phyloP scores from a whole-genome alignment of 2,329 filamentous ascomycete species.

The Sclerotinia minor region DNA sequence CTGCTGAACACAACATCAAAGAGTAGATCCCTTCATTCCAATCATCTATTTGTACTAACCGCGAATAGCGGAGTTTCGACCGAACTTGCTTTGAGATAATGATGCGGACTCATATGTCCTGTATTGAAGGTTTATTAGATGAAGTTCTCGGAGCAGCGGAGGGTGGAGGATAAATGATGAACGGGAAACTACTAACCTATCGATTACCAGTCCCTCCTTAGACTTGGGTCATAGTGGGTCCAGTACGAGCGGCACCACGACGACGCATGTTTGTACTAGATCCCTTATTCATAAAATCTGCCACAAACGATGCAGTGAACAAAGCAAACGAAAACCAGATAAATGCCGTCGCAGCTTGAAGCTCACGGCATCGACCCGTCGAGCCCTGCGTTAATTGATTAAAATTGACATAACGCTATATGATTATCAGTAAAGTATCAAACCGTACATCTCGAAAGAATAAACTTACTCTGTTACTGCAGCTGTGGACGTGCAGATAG shows the following conservation, averaged over 20 bases:
- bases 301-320: constrained; percentile 58
- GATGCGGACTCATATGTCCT: not conserved
- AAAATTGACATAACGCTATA: constrained; percentile 44
- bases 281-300: constrained; percentile 40
- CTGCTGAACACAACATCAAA: not conserved
- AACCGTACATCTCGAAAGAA: too few relatives aligned
- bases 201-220: constrained; percentile 40
- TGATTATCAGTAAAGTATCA: not conserved
- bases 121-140: not conserved
- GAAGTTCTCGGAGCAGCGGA: not conserved
- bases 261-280: constrained; percentile 19
- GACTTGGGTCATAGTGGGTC: constrained; percentile 57
- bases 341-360: constrained; percentile 73
- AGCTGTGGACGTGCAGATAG: constrained; percentile 68
- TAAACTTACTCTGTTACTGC: constrained; percentile 55
- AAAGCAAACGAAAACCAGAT: constrained; percentile 74
- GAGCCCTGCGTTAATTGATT: constrained; percentile 63
- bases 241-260: constrained; percentile 45
- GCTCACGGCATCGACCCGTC: constrained; percentile 68
- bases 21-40: too few relatives aligned
- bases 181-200: constrained; percentile 33
- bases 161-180: constrained; percentile 23
- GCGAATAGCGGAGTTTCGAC: not conserved
- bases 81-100: not conserved
- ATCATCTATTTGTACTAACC: not conserved